A percentile compares a stretch with the other conserved stretches of the same genome.
These are phyloP conservation scores for Eucalyptus melliodora DNA, from an alignment of 345 rosid genomes.

Conservation along the genomic window DNA sequence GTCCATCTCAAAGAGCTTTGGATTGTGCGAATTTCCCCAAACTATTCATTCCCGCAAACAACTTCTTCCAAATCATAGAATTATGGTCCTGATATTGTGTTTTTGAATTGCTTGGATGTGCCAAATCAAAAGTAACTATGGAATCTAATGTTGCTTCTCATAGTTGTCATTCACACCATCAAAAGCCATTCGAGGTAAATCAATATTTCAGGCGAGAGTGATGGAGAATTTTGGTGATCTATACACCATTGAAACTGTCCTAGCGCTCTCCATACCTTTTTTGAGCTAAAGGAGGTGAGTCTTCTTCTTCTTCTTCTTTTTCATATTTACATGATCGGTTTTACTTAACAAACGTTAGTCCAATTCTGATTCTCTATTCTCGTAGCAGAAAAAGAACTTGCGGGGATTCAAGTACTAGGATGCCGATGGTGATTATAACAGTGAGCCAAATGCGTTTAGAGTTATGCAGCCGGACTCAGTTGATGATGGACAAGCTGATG, in stretches of 20 bases:
- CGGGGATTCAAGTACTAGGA: conserved; percentile 7
- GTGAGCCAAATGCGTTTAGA: conserved; percentile 10
- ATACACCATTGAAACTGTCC: conserved; percentile 58
- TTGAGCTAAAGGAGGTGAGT: conserved; percentile 31
- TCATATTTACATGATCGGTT: neutral
- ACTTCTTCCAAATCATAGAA: neutral
- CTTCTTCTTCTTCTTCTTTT: neutral
- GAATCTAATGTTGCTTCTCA: conserved; percentile 30
- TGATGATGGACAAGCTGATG: conserved; percentile 10
- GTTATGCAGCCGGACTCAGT: conserved; percentile 2
- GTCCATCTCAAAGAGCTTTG: neutral
- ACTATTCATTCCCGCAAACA: neutral
- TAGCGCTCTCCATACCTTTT: conserved; percentile 7
- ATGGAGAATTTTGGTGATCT: conserved; percentile 58
- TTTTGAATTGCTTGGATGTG: neutral
- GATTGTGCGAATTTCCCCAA: neutral
- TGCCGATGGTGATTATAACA: conserved; percentile 27
- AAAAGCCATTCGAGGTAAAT: conserved; percentile 42
- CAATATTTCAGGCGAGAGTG: conserved; percentile 63
- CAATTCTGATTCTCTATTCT: neutral
- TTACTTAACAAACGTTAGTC: neutral
- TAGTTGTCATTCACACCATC: conserved; percentile 15
- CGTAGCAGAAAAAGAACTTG: conserved; percentile 31
- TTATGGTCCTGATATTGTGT: neutral
- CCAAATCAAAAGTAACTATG: neutral